Percentiles rank a stretch among this genome's conserved stretches.
These are phyloP conservation scores for Cryptomeria japonica DNA, from an alignment of 75 land plant species.

Conservation along the genomic window DNA sequence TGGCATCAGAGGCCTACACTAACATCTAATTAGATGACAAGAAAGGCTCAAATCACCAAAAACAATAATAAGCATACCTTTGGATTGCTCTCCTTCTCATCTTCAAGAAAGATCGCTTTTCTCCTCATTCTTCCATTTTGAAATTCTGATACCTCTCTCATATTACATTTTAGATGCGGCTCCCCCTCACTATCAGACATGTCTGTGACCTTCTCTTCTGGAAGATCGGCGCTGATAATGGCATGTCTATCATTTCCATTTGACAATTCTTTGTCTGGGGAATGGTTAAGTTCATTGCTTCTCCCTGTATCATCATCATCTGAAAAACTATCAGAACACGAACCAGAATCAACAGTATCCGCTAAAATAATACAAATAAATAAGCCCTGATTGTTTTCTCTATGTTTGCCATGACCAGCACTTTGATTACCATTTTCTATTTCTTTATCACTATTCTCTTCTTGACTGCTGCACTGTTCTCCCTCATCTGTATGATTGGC, in stretches of 20 bases:
- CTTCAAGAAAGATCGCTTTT: conserved; percentile 59
- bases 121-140: conserved; percentile 75
- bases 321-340: conserved; percentile 8
- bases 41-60: conserved; percentile 4
- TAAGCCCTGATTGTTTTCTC: neutral
- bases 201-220: neutral
- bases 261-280: neutral
- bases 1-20: neutral
- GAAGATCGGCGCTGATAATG: neutral
- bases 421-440: neutral
- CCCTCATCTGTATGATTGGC: conserved; percentile 7
- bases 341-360: neutral
- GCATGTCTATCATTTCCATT: neutral
- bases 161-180: neutral
- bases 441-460: conserved; percentile 25
- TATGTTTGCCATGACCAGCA: neutral
- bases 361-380: neutral
- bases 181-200: conserved; percentile 13
- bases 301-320: conserved; percentile 3
- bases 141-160: conserved; percentile 57
- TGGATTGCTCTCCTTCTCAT: conserved; percentile 17
- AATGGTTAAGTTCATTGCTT: neutral
- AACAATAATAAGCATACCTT: conserved; percentile 24
- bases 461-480: conserved; percentile 9
- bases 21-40: neutral